phyloP scores from a whole-genome alignment of 2,329 filamentous ascomycete species.

The Aureobasidium sp. region DNA sequence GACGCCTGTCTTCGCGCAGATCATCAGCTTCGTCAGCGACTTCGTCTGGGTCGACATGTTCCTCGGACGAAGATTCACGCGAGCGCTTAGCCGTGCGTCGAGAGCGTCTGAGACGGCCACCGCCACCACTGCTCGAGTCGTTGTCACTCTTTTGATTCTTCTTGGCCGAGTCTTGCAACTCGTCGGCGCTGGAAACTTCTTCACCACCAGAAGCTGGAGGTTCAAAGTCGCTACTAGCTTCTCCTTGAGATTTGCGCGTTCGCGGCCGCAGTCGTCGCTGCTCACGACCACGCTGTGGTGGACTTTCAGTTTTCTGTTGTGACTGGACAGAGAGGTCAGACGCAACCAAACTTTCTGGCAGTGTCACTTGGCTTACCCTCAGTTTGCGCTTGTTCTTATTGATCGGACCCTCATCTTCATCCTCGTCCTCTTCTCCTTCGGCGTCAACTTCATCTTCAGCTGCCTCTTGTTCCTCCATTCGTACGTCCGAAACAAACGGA shows the following conservation, averaged over 20 bases:
- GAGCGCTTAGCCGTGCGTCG: slow-evolving; percentile 44
- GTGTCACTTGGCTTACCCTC: slow-evolving; percentile 20
- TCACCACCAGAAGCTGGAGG: slow-evolving; percentile 49
- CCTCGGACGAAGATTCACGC: slow-evolving; percentile 31
- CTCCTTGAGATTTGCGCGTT: slow-evolving; percentile 36
- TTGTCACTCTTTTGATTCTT: slow-evolving; percentile 32
- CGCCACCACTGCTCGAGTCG: slow-evolving; percentile 26
- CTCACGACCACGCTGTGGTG: slow-evolving; percentile 22
- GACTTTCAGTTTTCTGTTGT: slow-evolving; percentile 27
- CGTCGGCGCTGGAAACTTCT: slow-evolving; percentile 17
- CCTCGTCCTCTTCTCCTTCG: slow-evolving; percentile 30
- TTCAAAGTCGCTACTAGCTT: slow-evolving; percentile 59
- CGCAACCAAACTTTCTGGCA: slow-evolving; percentile 8
- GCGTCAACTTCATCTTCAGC: slow-evolving; percentile 18
- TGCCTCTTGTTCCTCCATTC: slow-evolving; percentile 25
- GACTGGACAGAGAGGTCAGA: slow-evolving; percentile 24
- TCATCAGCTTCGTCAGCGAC: slow-evolving; percentile 53
- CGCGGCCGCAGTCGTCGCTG: slow-evolving; percentile 36
- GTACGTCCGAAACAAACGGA: slow-evolving; percentile 9
- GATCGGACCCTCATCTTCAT: slow-evolving; percentile 34
- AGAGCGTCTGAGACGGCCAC: slow-evolving; percentile 42
- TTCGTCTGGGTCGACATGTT: slow-evolving; percentile 36
- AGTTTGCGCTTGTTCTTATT: slow-evolving; percentile 29
- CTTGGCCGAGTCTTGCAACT: slow-evolving; percentile 6
- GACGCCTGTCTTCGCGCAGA: slow-evolving; percentile 45